A percentile compares a stretch with the other conserved stretches of the same genome.
phyloP scores from a whole-genome alignment of 2,329 filamentous ascomycete species.

The Xylaria sp. region DNA sequence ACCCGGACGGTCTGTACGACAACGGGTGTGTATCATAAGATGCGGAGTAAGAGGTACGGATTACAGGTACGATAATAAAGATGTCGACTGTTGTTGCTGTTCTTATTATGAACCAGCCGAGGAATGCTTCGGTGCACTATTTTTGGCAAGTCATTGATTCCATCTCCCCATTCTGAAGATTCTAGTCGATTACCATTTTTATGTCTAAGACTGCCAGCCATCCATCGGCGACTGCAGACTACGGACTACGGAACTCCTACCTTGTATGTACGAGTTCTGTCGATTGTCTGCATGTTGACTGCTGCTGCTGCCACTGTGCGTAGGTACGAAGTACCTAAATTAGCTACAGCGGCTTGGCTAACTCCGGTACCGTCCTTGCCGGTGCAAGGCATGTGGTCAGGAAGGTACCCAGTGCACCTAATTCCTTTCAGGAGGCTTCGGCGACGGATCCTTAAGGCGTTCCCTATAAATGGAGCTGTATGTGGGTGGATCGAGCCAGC shows the following conservation, averaged over 20 bases:
- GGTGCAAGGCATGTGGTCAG: background rate
- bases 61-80: no score
- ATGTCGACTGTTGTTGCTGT: background rate
- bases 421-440: background rate
- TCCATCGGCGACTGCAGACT: no score
- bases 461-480: background rate
- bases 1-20: no score
- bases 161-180: no score
- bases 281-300: background rate
- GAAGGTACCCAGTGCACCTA: background rate
- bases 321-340: background rate
- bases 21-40: background rate
- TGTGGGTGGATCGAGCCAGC: background rate
- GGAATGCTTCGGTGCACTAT: slow-evolving; percentile 6
- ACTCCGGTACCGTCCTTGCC: background rate
- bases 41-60: background rate
- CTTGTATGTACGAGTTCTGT: background rate
- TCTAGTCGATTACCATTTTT: no score
- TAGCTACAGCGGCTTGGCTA: background rate
- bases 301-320: background rate
- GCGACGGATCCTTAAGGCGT: background rate
- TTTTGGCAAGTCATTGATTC: background rate
- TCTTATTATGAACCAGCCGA: slow-evolving; percentile 10
- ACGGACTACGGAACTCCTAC: no score
- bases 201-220: no score